These are phyloP conservation scores for Boletus subparvulus DNA, from an alignment of 768 basidiomycete genomes.

Conservation along the genomic window DNA sequence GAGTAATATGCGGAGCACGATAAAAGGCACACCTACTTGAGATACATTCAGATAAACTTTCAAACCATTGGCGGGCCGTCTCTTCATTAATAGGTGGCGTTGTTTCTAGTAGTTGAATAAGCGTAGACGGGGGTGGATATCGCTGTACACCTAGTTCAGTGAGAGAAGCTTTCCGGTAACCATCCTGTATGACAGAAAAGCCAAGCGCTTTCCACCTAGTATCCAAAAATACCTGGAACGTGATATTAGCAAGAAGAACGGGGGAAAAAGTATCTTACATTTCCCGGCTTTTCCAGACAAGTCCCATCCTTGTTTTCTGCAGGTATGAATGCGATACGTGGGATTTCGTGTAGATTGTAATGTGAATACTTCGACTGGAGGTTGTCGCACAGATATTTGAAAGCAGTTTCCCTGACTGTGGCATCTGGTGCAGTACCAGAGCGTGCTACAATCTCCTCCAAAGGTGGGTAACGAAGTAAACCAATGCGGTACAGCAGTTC, in stretches of 20 bases:
- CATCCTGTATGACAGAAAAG: conserved; percentile 62
- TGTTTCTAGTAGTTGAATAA: conserved; percentile 55
- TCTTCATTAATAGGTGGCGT: conserved; percentile 52
- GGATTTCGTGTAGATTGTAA: conserved; percentile 52
- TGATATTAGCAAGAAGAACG: conserved; percentile 19
- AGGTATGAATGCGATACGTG: not conserved
- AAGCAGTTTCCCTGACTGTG: conserved; percentile 51
- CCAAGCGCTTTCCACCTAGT: conserved; percentile 57
- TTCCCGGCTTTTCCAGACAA: not conserved
- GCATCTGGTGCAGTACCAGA: conserved; percentile 45
- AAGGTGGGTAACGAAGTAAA: conserved; percentile 49
- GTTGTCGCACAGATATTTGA: conserved; percentile 62
- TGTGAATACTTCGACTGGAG: not conserved
- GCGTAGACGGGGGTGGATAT: conserved; percentile 58
- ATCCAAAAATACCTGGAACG: conserved; percentile 2
- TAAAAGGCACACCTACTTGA: conserved; percentile 42
- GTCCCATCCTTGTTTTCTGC: not conserved
- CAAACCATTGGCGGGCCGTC: conserved; percentile 63
- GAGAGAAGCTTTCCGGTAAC: conserved; percentile 44
- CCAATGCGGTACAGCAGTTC: not conserved
- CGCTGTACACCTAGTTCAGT: conserved; percentile 62
- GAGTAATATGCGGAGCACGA: not conserved
- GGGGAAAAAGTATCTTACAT: conserved; percentile 7
- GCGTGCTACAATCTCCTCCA: conserved; percentile 61
- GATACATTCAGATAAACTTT: conserved; percentile 55